Percentiles rank a stretch among this genome's conserved stretches.
Conservation (phyloP, 805 yeast genomes). For the Starmerella ratchasimensis region DNA sequence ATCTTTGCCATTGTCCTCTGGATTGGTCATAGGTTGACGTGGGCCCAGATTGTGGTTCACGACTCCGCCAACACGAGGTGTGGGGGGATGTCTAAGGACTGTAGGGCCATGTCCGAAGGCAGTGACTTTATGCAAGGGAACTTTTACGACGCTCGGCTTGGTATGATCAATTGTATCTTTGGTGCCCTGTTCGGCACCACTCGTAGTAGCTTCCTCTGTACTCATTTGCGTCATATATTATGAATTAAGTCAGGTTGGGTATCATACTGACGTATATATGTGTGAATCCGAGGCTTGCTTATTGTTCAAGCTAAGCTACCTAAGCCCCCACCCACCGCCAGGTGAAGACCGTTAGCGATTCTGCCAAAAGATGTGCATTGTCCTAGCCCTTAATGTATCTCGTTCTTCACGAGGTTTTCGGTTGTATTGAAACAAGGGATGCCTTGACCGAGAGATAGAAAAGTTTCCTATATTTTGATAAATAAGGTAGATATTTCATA, state of each 20-base stretch:
- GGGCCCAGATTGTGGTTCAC: slow-evolving; percentile 2
- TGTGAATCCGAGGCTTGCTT: no score
- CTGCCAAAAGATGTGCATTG: no score
- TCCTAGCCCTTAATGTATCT: neutral
- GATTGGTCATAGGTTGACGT: neutral
- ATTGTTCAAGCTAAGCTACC: no score
- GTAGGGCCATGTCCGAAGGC: slow-evolving; percentile 13
- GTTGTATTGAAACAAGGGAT: neutral
- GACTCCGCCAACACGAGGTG: neutral
- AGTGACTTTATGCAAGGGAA: slow-evolving; percentile 4
- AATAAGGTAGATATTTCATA: neutral
- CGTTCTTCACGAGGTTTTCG: neutral
- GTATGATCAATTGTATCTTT: neutral
- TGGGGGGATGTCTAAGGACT: neutral
- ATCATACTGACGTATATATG: no score
- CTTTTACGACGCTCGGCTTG: slow-evolving; percentile 10
- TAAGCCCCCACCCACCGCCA: no score
- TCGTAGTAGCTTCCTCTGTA: no score
- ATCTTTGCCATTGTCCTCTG: neutral
- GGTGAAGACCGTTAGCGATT: no score
- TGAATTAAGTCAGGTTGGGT: no score
- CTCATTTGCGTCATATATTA: no score
- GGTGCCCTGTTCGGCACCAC: no score
- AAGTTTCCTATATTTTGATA: no score
- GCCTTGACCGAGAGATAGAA: neutral